Evolutionary conservation across 495 filamentous ascomycete species (phyloP).

Genomic region (Neurospora cerealis): DNA sequence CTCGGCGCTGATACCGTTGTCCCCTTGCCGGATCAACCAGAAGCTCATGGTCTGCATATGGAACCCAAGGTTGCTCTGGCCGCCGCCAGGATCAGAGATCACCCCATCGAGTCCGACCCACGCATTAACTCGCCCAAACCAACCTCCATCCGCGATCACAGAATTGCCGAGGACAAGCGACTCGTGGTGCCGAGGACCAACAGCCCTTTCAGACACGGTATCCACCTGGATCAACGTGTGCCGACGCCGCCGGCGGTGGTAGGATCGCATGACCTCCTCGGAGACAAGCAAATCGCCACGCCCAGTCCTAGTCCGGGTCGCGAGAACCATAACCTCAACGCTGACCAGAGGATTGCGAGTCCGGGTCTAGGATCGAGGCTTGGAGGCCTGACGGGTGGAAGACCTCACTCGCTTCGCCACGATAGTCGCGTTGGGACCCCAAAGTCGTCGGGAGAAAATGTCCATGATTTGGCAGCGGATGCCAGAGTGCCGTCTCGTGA

Average conservation of each 20-base stretch:
- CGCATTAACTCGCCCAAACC: conserved; percentile 3
- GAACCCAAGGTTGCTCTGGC: neutral
- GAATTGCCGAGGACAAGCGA: conserved; percentile 7
- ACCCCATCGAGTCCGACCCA: conserved; percentile 6
- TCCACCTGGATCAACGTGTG: conserved; percentile 8
- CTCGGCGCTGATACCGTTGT: neutral
- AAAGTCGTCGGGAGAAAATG: neutral
- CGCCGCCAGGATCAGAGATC: neutral
- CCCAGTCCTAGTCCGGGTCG: conserved; percentile 6
- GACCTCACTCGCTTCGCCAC: neutral
- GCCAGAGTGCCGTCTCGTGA: neutral
- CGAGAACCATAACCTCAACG: conserved; percentile 8
- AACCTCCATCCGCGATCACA: conserved; percentile 3
- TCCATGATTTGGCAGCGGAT: neutral
- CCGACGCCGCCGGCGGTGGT: conserved; percentile 8
- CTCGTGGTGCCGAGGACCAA: neutral
- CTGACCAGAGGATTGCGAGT: conserved; percentile 6
- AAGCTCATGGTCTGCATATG: neutral
- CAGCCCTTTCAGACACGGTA: conserved; percentile 2
- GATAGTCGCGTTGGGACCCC: neutral
- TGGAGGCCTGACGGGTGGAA: neutral
- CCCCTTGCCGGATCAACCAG: neutral
- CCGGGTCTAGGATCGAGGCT: neutral
- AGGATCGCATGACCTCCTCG: conserved; percentile 3
- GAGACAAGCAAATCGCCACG: conserved; percentile 6